These are phyloP conservation scores for Trametes cinnabarina DNA, from an alignment of 768 basidiomycete species.

Conservation along the genomic window DNA sequence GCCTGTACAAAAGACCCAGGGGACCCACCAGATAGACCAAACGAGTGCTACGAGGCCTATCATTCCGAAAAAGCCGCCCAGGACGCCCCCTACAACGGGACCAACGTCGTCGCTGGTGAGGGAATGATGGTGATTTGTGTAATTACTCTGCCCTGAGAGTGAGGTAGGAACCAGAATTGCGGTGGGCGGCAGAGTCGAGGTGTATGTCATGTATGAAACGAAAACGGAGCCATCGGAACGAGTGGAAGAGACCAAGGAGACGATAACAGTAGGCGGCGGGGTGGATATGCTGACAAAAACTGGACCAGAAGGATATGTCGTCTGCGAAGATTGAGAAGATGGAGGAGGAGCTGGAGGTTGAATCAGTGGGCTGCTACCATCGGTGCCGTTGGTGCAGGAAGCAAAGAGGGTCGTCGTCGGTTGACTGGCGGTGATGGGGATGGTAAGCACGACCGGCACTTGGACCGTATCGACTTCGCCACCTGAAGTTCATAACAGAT, in stretches of 20 bases:
- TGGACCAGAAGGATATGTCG: slow-evolving; percentile 1
- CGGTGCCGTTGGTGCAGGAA: slow-evolving; percentile 27
- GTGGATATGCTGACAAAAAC: slow-evolving; percentile 21
- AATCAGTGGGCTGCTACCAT: slow-evolving; percentile 3
- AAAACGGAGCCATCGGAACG: slow-evolving; percentile 42
- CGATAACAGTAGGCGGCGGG: slow-evolving; percentile 32
- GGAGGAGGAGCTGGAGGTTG: not conserved
- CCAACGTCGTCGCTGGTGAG: slow-evolving; percentile 34
- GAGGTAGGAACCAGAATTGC: slow-evolving; percentile 25
- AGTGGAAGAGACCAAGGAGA: slow-evolving; percentile 36
- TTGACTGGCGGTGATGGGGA: slow-evolving; percentile 31
- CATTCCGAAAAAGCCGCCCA: slow-evolving; percentile 55
- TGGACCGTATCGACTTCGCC: slow-evolving; percentile 34
- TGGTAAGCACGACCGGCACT: slow-evolving; percentile 41
- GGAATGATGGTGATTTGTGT: slow-evolving; percentile 6
- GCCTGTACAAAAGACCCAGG: no score
- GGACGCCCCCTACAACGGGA: slow-evolving; percentile 52
- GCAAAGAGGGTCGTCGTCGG: slow-evolving; percentile 43
- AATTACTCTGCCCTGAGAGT: slow-evolving; percentile 3
- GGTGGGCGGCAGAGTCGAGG: slow-evolving; percentile 36
- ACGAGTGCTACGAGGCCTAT: slow-evolving; percentile 42
- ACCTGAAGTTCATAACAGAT: slow-evolving; percentile 4
- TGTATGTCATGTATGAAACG: slow-evolving; percentile 35
- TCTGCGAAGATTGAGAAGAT: not conserved
- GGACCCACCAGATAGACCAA: slow-evolving; percentile 51